Conservation (phyloP, 2,329 filamentous ascomycete species). For the Cladosporium sphaerospermum region DNA sequence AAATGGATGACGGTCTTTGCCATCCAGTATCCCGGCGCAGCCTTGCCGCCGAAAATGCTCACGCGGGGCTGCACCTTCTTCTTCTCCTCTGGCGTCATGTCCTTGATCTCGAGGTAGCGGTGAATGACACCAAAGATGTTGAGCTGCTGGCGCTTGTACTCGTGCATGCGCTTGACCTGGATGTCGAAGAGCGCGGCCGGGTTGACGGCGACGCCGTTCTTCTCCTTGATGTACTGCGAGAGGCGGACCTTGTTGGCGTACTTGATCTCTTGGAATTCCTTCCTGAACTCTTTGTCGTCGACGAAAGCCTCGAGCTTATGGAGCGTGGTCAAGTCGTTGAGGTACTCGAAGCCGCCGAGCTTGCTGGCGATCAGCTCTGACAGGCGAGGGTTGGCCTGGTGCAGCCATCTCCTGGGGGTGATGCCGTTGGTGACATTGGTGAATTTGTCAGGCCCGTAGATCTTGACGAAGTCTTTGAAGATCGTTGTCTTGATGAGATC, state of each 20-base stretch:
- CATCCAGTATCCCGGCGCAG: slow-evolving; percentile 99
- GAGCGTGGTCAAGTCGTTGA: slow-evolving; percentile 82
- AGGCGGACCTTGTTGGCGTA: slow-evolving; percentile 90
- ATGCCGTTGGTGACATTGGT: slow-evolving; percentile 98
- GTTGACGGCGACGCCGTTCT: slow-evolving; percentile 75
- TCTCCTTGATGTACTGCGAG: slow-evolving; percentile 82
- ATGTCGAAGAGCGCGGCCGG: slow-evolving; percentile 88
- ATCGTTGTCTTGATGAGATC: slow-evolving; percentile 99
- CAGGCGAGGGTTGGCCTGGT: slow-evolving; percentile 90
- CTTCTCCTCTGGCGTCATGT: slow-evolving; percentile 71
- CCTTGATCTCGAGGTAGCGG: slow-evolving; percentile 84
- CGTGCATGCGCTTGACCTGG: slow-evolving; percentile 97
- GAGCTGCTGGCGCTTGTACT: slow-evolving; percentile 98
- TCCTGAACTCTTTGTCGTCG: slow-evolving; percentile 83
- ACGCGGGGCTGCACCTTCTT: slow-evolving; percentile 85
- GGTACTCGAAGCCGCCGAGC: slow-evolving; percentile 72
- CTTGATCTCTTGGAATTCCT: slow-evolving; percentile 95
- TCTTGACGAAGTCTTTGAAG: slow-evolving; percentile 95
- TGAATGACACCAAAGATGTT: slow-evolving; percentile 99
- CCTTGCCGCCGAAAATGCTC: slow-evolving; percentile 95
- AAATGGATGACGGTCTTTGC: slow-evolving; percentile 92
- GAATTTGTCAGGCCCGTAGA: slow-evolving; percentile 96
- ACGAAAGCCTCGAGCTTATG: slow-evolving; percentile 79
- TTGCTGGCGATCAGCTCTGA: slow-evolving; percentile 91
- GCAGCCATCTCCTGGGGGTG: slow-evolving; percentile 90